phyloP scores from a whole-genome alignment of 2,329 filamentous ascomycete genomes.

The Aplosporella prunicola region DNA sequence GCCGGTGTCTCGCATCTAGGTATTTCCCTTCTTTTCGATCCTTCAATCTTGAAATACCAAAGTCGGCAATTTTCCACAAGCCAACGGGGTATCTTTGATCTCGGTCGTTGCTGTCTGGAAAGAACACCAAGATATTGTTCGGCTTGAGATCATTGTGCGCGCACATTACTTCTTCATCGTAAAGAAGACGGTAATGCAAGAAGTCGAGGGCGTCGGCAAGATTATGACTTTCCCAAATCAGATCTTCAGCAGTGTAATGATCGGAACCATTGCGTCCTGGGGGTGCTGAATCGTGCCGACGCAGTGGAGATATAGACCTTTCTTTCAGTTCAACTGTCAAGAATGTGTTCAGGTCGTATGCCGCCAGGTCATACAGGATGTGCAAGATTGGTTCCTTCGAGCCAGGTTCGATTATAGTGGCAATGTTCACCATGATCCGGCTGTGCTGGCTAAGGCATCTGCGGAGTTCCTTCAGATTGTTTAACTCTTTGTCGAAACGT shows the following conservation, averaged over 20 bases:
- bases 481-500: slow-evolving; percentile 1
- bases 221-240: slow-evolving; percentile 3
- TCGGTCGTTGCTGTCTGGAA: neutral
- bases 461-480: slow-evolving; percentile 4
- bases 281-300: neutral
- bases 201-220: slow-evolving; percentile 10
- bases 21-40: too few species aligned
- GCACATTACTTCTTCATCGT: neutral
- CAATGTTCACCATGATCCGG: slow-evolving; percentile 12
- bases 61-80: slow-evolving; percentile 12
- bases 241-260: slow-evolving; percentile 1
- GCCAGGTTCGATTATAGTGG: slow-evolving; percentile 5
- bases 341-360: slow-evolving; percentile 1
- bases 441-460: slow-evolving; percentile 1
- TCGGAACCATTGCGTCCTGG: slow-evolving; percentile 3
- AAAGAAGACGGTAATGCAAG: slow-evolving; percentile 1
- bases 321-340: neutral
- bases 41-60: slow-evolving; percentile 11
- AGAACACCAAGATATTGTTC: slow-evolving; percentile 12
- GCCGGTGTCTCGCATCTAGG: too few species aligned
- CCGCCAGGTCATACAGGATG: slow-evolving; percentile 12
- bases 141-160: slow-evolving; percentile 12
- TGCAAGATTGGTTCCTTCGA: neutral
- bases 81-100: slow-evolving; percentile 7
- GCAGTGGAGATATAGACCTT: too few species aligned